Evolutionary conservation across 148 eudicot genomes (phyloP), one percentile per base, ranked within the genome.

Genomic region (Dianthus caryophyllus): DNA sequence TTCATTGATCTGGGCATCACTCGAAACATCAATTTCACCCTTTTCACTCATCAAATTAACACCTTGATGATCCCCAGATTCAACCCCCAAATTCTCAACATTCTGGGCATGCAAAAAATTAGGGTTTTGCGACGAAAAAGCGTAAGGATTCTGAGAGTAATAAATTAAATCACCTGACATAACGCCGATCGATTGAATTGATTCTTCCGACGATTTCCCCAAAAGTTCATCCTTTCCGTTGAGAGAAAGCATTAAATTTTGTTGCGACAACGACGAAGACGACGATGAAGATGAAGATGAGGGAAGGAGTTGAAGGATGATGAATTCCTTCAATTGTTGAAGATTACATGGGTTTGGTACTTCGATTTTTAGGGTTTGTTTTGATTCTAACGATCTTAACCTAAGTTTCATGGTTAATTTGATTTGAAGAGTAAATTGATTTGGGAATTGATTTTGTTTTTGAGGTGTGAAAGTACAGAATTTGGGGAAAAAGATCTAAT

Each of bases 111-210:
- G 48, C 79, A 39, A 27, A 41, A 67, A 64, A 67, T 75, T 66
- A 30, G 58, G 80, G 66, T 36, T 61, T 73, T 55, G 69, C 15
- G 82, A 57, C 1, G 78, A 70, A 79, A 82, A 87, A 0, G 64
- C 76, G 70, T 46, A 31, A 54, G 75, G 70, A 63, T 83, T 80
- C 16, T 20, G 30, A 54, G 90, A 58, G 61, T 56, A 94, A 77
- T 76, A 90, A 66, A 94, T 75, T 0, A 90, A 84, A 76, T 94
- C 97, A 76, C 96, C 96, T 67, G 90, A 78, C 9, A 87, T 76
- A 58, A 94, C 64, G 18, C 93, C 97, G 15, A 86, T 73, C n/a
- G 93, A 80, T 27, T 78, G 84, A 25, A 91, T 78, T 41, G 90
- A 57, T 0, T 76, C 80, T 14, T 71, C 75, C 9, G 84, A 29